Evolutionary conservation across 106 monocot genomes (phyloP).

Genomic region (Platanthera guangdongensis): DNA sequence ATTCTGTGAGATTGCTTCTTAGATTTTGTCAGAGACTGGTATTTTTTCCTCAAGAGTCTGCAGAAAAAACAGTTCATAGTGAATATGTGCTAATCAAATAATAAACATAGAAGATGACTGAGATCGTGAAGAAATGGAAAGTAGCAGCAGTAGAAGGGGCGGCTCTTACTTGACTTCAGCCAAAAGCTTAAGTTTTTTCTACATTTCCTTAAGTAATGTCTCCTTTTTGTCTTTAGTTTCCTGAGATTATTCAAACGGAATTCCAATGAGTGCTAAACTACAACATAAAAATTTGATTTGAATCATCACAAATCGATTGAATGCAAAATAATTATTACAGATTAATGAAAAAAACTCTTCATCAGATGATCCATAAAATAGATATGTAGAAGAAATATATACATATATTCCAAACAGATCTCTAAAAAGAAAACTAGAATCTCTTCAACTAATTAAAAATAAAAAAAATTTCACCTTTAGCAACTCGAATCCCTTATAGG

Average conservation of each 20-base stretch:
- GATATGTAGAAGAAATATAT: no score
- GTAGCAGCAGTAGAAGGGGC: not conserved
- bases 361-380: no score
- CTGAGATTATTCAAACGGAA: conserved; percentile 16
- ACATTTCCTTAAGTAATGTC: conserved; percentile 24
- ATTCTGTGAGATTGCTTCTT: conserved; percentile 23
- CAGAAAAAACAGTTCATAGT: not conserved
- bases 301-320: not conserved
- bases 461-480: no score
- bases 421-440: no score
- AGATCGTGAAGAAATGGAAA: no score
- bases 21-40: conserved; percentile 19
- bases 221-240: conserved; percentile 40
- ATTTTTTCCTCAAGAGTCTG: conserved; percentile 53
- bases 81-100: not conserved
- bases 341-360: not conserved
- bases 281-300: not conserved
- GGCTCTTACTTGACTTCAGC: conserved; percentile 45
- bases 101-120: not conserved
- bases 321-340: not conserved
- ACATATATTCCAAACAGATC: no score
- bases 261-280: conserved; percentile 3
- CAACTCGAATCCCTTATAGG: no score
- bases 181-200: conserved; percentile 25
- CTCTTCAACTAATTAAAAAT: no score